phyloP scores from a whole-genome alignment of 768 basidiomycete species.

The Dendrothele bispora region DNA sequence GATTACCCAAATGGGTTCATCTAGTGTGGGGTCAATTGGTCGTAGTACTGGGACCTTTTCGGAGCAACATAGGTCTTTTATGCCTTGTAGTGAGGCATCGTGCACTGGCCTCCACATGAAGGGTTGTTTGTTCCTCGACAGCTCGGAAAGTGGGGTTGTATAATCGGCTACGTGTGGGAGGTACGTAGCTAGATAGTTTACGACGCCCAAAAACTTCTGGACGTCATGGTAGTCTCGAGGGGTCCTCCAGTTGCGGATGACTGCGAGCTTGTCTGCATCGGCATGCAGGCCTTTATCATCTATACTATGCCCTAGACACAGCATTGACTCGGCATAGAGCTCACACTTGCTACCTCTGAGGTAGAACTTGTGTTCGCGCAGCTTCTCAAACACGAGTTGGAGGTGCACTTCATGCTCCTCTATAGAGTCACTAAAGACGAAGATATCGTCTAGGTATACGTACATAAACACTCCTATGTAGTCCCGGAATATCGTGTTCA shows the following conservation, averaged over 20 bases:
- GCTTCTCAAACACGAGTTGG: conserved; percentile 17
- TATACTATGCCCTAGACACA: conserved; percentile 31
- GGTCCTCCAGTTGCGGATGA: conserved; percentile 2
- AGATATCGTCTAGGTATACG: conserved; percentile 35
- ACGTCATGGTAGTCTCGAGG: conserved; percentile 16
- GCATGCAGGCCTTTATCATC: conserved; percentile 28
- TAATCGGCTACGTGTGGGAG: conserved; percentile 24
- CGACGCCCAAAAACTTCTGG: conserved; percentile 27
- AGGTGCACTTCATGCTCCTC: conserved; percentile 30
- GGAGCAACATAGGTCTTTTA: not conserved
- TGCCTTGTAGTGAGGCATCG: not conserved
- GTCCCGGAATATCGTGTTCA: conserved; percentile 26
- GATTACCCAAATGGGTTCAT: conserved; percentile 16
- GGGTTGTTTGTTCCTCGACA: conserved; percentile 14
- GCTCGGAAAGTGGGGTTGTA: conserved; percentile 18
- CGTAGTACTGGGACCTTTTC: conserved; percentile 10
- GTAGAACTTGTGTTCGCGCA: conserved; percentile 22
- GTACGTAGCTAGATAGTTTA: conserved; percentile 27
- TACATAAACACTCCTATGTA: conserved; percentile 27
- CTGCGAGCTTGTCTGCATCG: conserved; percentile 26
- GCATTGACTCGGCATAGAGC: conserved; percentile 18
- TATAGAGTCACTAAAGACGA: conserved; percentile 27
- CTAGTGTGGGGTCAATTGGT: conserved; percentile 8
- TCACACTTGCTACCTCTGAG: conserved; percentile 24
- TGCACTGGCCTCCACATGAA: conserved; percentile 24